Evolutionary conservation across 2,329 filamentous ascomycete species (phyloP), one percentile per base, ranked within the genome.

Genomic region (Fusarium metavorans): DNA sequence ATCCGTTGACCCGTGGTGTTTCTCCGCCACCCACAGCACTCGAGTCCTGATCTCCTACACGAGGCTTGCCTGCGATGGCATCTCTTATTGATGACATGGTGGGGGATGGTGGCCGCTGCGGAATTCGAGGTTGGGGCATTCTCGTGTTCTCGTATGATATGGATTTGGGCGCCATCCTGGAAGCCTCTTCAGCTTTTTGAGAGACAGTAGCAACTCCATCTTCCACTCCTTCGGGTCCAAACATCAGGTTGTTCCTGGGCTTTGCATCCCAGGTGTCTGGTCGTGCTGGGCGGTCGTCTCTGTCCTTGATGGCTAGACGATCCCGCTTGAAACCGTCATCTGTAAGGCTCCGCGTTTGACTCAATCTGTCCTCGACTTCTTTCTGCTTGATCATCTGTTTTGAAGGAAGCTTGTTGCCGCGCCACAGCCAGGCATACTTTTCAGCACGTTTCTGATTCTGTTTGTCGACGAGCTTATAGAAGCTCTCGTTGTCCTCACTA

Each of bases 401-500:
- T n/a, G 92, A 92, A 37, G 85, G 93, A 82, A 98, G 89, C 81
- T 96, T 96, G 84, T 98, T 98, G 32, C 92, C 94, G 11, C 91
- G 89, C 91, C 95, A 97, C 54, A 98, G 87, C 93, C 96, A 98
- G 1, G 92, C 91, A 80, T 98, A 94, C 78, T 96, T 97, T 79
- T 95, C 92, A 1, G 93, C 92, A 60, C 89, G 90, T 81, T 95
- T 96, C 71, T 92, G 88, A 80, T 98, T 99, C 80, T 98, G 95
- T 79, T 92, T 94, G 84, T 99, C 97, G 32, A 98, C 86, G 2
- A 99, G 87, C 77, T 92, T 93, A 83, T 98, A 97, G 85, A 99
- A 98, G 77, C 94, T 97, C 81, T 98, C 97, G 80, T 98, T 98
- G 82, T 99, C 97, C 83, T 99, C 97, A 79, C 95, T 98, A 1